Evolutionary conservation across 164 flowering plant genomes (phyloP).

Genomic region (Aristolochia contorta): DNA sequence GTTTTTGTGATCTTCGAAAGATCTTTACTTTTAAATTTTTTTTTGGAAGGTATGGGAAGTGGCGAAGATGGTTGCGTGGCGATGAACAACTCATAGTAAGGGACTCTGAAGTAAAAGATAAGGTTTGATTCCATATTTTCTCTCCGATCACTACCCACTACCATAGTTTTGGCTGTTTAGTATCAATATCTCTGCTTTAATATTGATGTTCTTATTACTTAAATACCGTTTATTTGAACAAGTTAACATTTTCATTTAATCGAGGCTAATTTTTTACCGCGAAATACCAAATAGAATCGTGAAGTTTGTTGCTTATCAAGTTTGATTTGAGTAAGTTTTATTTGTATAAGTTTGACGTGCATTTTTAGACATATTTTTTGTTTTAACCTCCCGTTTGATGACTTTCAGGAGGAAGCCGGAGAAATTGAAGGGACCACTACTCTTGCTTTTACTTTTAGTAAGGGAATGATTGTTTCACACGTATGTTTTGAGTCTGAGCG

Average conservation of each 20-base stretch:
- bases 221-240: not conserved
- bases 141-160: not conserved
- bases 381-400: too few relatives aligned
- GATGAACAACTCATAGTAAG: constrained; percentile 13
- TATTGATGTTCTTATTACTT: not conserved
- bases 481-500: too few relatives aligned
- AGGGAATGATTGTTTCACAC: too few relatives aligned
- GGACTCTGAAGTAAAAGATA: constrained; percentile 24
- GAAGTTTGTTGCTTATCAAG: not conserved
- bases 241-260: not conserved
- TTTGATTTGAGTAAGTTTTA: too few relatives aligned
- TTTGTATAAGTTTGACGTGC: not conserved
- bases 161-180: not conserved
- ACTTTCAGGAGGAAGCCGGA: too few relatives aligned
- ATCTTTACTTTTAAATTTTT: constrained; percentile 29
- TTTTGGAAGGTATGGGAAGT: constrained; percentile 9
- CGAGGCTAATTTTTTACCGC: not conserved
- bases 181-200: too few relatives aligned
- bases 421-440: too few relatives aligned
- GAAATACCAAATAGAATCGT: not conserved
- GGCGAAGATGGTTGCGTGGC: constrained; percentile 12
- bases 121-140: constrained; percentile 21
- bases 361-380: too few relatives aligned
- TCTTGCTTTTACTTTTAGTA: too few relatives aligned
- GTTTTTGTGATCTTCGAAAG: constrained; percentile 47